These are phyloP conservation scores for Coemansia sp. DNA, from an alignment of 192 early-diverging fungal genomes.

Conservation along the genomic window DNA sequence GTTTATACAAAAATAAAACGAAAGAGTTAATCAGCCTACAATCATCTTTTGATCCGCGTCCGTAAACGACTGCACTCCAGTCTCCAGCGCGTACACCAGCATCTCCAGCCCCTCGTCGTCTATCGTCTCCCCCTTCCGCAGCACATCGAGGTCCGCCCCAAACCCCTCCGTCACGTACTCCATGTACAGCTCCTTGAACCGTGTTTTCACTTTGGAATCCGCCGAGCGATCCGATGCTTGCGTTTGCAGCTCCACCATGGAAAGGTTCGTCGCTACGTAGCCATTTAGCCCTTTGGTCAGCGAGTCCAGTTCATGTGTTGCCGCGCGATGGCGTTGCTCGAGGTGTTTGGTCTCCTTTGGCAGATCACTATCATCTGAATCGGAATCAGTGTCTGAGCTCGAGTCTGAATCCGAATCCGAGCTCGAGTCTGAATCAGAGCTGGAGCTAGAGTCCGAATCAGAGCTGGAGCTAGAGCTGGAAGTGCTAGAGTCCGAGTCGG, in stretches of 20 bases:
- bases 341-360: slow-evolving; percentile 11
- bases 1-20: not conserved
- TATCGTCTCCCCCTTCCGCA: slow-evolving; percentile 36
- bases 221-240: slow-evolving; percentile 1
- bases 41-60: slow-evolving; percentile 31
- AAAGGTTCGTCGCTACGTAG: slow-evolving; percentile 39
- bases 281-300: slow-evolving; percentile 9
- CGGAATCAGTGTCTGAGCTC: slow-evolving; percentile 6
- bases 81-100: slow-evolving; percentile 41
- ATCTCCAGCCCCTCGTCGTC: slow-evolving; percentile 39
- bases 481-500: slow-evolving; percentile 9
- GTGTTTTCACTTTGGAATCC: slow-evolving; percentile 13
- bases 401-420: slow-evolving; percentile 4
- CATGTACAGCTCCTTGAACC: slow-evolving; percentile 50
- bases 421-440: not conserved
- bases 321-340: slow-evolving; percentile 11
- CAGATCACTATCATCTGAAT: slow-evolving; percentile 1
- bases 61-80: slow-evolving; percentile 29
- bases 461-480: not conserved
- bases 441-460: not conserved
- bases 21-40: slow-evolving; percentile 4
- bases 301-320: slow-evolving; percentile 3
- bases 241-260: slow-evolving; percentile 21
- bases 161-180: slow-evolving; percentile 41
- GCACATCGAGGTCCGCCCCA: slow-evolving; percentile 38